Evolutionary conservation across 257 asterid species (phyloP).

Genomic region (Gardenia jasminoides): DNA sequence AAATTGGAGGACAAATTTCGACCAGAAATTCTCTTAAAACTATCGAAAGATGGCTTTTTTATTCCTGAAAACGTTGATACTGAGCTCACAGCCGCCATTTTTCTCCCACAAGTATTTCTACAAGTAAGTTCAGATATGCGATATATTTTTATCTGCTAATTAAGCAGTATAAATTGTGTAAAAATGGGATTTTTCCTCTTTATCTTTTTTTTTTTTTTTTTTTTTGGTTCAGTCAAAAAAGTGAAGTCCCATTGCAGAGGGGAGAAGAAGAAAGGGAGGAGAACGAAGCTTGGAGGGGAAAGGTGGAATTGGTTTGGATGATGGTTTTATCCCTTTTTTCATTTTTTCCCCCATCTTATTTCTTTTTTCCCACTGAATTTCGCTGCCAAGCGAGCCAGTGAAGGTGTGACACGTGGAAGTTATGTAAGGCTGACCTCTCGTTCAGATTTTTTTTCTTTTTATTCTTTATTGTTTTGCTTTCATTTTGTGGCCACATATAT

Average conservation of each 20-base stretch:
- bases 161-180: too few relatives aligned
- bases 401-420: conserved; percentile 1
- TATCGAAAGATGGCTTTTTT: conserved; percentile 19
- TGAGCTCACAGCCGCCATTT: conserved; percentile 29
- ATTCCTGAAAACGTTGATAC: conserved; percentile 25
- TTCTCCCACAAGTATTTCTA: neutral
- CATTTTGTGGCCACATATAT: too few relatives aligned
- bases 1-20: conserved; percentile 22
- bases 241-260: conserved; percentile 11
- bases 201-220: too few relatives aligned
- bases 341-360: too few relatives aligned
- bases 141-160: too few relatives aligned
- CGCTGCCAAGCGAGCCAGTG: neutral
- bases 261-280: conserved; percentile 4
- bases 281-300: neutral
- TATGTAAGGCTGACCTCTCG: conserved; percentile 11
- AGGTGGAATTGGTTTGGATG: neutral
- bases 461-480: neutral
- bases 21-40: conserved; percentile 18
- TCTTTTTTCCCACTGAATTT: neutral
- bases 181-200: too few relatives aligned
- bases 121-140: neutral
- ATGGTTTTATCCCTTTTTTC: conserved; percentile 5
- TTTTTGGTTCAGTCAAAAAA: neutral
- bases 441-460: conserved; percentile 7